A percentile compares a stretch with the other conserved stretches of the same genome.
phyloP scores from a whole-genome alignment of 2,329 filamentous ascomycete genomes.

The Cladosporium austrohemisphaericum region DNA sequence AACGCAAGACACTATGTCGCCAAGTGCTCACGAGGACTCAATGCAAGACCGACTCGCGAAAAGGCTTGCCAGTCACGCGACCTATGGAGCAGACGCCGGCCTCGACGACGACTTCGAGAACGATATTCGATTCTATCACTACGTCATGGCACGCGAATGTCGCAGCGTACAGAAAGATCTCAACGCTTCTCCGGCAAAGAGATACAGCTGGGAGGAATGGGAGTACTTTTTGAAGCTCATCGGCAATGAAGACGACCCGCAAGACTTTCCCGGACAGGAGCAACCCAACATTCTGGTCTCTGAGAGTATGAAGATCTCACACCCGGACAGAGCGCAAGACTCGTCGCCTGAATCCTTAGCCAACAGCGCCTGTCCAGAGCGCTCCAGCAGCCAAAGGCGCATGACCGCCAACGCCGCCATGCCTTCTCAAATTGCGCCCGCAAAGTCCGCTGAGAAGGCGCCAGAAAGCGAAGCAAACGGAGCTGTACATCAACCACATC shows the following conservation, averaged over 20 bases:
- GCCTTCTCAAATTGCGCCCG: no score
- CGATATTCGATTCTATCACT: constrained; percentile 52
- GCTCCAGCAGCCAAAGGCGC: no score
- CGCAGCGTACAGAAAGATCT: constrained; percentile 43
- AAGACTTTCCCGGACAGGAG: constrained; percentile 24
- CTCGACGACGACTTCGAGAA: constrained; percentile 42
- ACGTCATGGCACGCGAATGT: constrained; percentile 44
- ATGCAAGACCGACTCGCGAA: constrained; percentile 24
- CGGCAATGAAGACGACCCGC: constrained; percentile 42
- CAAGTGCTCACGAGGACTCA: not conserved
- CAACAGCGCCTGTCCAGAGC: no score
- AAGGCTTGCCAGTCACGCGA: constrained; percentile 19
- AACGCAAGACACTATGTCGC: no score
- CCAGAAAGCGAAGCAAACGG: no score
- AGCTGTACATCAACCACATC: not conserved
- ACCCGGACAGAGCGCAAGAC: no score
- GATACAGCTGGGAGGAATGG: constrained; percentile 42
- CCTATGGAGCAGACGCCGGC: not conserved
- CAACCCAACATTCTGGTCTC: constrained; percentile 27
- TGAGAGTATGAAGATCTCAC: constrained; percentile 14
- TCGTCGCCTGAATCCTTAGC: no score
- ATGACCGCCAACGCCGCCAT: no score
- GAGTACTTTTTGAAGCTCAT: constrained; percentile 48
- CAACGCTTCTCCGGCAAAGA: constrained; percentile 34
- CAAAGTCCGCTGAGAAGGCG: no score